Base-by-base conservation (phyloP, 2,329 filamentous ascomycete species). In the Lachnellula suecica region DNA sequence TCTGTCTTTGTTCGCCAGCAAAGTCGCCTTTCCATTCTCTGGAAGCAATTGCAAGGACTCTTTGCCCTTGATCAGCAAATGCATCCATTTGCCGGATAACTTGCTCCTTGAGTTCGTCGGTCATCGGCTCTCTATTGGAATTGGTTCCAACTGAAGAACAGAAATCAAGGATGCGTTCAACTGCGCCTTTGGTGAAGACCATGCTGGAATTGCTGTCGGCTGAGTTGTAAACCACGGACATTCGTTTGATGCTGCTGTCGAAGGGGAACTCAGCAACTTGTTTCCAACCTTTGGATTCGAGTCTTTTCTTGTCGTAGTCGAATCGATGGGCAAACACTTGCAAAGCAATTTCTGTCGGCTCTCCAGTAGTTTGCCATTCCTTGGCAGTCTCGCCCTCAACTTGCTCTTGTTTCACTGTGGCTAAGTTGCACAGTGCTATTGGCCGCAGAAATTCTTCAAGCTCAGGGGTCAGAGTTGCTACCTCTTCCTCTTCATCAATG, bases 331-430 rank as follows among this genome's bases (percentile, higher is more conserved):
- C 80, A 59, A 88, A 84, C 6, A 87, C 82, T 53, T 86, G 82
- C 2, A 88, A 77, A 5, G 84, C 84, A 52, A 87, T 84, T 60
- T 88, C 84, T 3, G 84, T 88, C 2, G 82, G 81, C 56, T 85
- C 81, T n/a, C 82, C 83, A 43, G 79, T 76, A 23, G 80, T 76
- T 47, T 78, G 74, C 82, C 82, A 85, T 40, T 70, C 67, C 4
- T 72, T 71, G 15, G 71, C 67, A 9, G 58, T 51, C n/a, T 64
- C 57, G 53, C 80, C 59, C 46, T 61, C 61, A 13, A 48, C 35
- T n/a, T 54, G 41, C 42, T 65, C 63, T 2, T 60, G 34, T n/a
- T 46, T 76, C 4, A 84, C 77, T 41, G 75, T 77, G 2, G 81
- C 79, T 11, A 85, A 67, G 57, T 85, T 85, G 24, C 80, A 81